Percentiles rank a stretch among this genome's conserved stretches.
Conservation (phyloP, 768 basidiomycete genomes). For the Mycena sanguinolenta region DNA sequence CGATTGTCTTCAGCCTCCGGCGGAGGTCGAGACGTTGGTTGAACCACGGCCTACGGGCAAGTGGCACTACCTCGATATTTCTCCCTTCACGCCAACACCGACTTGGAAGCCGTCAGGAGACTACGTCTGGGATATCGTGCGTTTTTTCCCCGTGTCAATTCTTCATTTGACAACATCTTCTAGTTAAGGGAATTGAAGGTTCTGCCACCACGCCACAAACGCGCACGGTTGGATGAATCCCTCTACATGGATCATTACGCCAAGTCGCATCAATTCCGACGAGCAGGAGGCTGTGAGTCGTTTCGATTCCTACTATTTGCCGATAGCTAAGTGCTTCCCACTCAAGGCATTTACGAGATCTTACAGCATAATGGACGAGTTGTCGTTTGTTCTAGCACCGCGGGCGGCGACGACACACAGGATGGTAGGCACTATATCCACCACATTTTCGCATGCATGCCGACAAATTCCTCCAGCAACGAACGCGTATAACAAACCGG, state of each 20-base stretch:
- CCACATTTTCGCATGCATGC: not conserved
- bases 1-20: not conserved
- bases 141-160: slow-evolving; percentile 1
- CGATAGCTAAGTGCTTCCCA: not conserved
- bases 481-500: slow-evolving; percentile 61
- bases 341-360: slow-evolving; percentile 65
- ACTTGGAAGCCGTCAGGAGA: not conserved
- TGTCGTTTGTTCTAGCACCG: slow-evolving; percentile 60
- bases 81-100: not conserved
- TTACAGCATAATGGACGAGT: slow-evolving; percentile 59
- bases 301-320: too few species aligned
- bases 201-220: slow-evolving; percentile 15
- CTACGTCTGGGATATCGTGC: slow-evolving; percentile 25
- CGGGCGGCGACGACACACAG: slow-evolving; percentile 59
- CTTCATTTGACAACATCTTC: not conserved
- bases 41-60: slow-evolving; percentile 7
- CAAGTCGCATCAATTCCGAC: not conserved
- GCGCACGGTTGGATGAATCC: slow-evolving; percentile 7
- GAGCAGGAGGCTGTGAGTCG: slow-evolving; percentile 28
- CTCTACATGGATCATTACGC: slow-evolving; percentile 23
- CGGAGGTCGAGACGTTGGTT: not conserved
- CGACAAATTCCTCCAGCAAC: slow-evolving; percentile 38
- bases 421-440: slow-evolving; percentile 39
- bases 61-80: slow-evolving; percentile 19
- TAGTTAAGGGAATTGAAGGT: slow-evolving; percentile 7